Conservation (phyloP, 208 protist species). For the Wallacemonas sp. region DNA sequence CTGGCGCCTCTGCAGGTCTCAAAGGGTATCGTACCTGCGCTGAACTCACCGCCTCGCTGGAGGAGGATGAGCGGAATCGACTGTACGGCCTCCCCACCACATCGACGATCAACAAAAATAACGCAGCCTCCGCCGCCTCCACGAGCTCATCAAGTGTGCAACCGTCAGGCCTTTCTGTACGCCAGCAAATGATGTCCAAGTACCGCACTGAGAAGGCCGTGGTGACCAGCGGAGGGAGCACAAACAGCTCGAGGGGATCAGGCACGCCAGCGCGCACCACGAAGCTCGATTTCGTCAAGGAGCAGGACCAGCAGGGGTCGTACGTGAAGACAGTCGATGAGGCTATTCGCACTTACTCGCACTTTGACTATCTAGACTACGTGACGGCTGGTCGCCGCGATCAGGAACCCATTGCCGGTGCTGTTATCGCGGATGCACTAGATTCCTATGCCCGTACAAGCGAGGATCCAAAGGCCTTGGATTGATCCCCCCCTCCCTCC, state of each 20-base stretch:
- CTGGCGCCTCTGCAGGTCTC: neutral
- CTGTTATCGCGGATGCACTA: constrained; percentile 86
- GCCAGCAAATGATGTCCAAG: constrained; percentile 45
- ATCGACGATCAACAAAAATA: neutral
- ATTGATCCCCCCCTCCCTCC: neutral
- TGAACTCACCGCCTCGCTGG: constrained; percentile 49
- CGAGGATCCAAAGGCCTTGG: constrained; percentile 5
- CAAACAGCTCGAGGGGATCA: neutral
- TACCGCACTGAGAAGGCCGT: constrained; percentile 40
- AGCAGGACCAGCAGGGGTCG: constrained; percentile 23
- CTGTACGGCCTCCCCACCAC: constrained; percentile 23
- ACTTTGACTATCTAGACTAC: constrained; percentile 81
- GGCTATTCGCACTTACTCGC: constrained; percentile 39
- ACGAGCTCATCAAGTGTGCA: neutral
- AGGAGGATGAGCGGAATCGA: constrained; percentile 42
- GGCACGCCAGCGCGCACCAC: constrained; percentile 12
- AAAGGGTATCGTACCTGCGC: constrained; percentile 43
- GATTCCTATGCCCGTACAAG: constrained; percentile 43
- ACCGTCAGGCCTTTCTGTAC: constrained; percentile 1
- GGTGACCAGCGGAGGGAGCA: constrained; percentile 1
- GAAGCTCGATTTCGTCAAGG: constrained; percentile 46
- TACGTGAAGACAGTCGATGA: constrained; percentile 62
- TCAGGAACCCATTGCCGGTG: constrained; percentile 52
- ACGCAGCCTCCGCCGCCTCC: too few relatives aligned
- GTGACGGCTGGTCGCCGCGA: constrained; percentile 61